Evolutionary conservation across 1,284 basidiomycete genomes (phyloP), one percentile per base, ranked within the genome.

Genomic region (Cutaneotrichosporon mucoides): DNA sequence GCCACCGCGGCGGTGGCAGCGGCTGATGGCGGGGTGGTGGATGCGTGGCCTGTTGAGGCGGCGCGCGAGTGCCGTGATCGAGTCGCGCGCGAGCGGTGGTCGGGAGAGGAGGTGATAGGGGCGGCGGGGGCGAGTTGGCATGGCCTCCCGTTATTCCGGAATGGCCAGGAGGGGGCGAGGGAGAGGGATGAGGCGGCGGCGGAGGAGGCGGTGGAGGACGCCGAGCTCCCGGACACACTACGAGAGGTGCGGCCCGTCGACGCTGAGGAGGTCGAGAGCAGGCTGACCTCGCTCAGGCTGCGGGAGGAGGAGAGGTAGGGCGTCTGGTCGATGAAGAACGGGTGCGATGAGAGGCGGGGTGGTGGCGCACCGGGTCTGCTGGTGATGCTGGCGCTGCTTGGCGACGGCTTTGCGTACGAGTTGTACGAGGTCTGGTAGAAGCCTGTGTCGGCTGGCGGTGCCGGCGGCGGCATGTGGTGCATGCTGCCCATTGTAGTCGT

Each of bases 261-360:
- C 4, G n/a, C 34, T 8, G 48, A 15, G 55, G 46, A 51, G 6
- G 38, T 40, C 5, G n/a, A 34, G 6, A 33, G 35, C 3, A 46
- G 24, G 16, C 45, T 48, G 6, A 45, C 8, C 1, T 38, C 5
- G 42, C 53, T 56, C 16, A 42, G 15, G 2, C 47, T 55, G 0
- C 60, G 59, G 16, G 45, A 40, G 8, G 38, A 33, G 46, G 46
- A 12, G 35, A 69, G 64, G 59, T 60, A 69, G 5, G 66, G 61
- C 8, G 63, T 61, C 56, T 69, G 68, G 56, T 67, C 60, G 38
- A 63, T 56, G 41, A 69, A 59, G 64, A 67, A 67, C 1, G 68
- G 66, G 58, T 69, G 68, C 1, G 60, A 49, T 8, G 56, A 36
- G n/a, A 59, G 41, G 13, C 50, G 55, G 56, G 40, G 33, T 42